phyloP scores from a whole-genome alignment of 192 early-diverging fungal species.

The Haplosporangium gracile region DNA sequence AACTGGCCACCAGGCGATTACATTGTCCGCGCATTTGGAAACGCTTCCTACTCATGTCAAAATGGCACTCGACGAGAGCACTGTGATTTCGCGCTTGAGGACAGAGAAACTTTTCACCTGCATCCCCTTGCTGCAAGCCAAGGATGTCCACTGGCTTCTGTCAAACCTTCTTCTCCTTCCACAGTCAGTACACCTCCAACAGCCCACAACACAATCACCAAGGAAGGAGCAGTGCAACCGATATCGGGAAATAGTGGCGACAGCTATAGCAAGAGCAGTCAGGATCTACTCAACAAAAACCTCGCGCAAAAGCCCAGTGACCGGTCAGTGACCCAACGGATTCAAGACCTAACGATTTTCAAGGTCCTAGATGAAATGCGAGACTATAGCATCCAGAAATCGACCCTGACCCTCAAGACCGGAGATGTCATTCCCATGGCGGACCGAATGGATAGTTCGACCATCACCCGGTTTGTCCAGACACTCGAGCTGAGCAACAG shows the following conservation, averaged over 20 bases:
- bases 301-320: background rate
- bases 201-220: background rate
- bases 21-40: slow-evolving; percentile 18
- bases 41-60: slow-evolving; percentile 23
- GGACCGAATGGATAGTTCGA: slow-evolving; percentile 10
- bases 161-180: background rate
- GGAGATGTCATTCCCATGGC: background rate
- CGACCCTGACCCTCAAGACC: slow-evolving; percentile 6
- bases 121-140: background rate
- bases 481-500: slow-evolving; percentile 11
- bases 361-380: background rate
- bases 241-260: background rate
- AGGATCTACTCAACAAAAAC: background rate
- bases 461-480: background rate
- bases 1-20: slow-evolving; percentile 24
- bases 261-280: background rate
- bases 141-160: background rate
- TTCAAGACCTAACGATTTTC: slow-evolving; percentile 17
- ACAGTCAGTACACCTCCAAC: background rate
- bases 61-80: background rate
- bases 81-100: slow-evolving; percentile 14
- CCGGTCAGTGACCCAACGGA: slow-evolving; percentile 4
- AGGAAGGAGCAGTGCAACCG: background rate
- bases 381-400: slow-evolving; percentile 2
- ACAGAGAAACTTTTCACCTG: slow-evolving; percentile 7